Percentiles rank a stretch among this genome's conserved stretches.
Conservation (phyloP, 106 monocot genomes). For the Dendrobium catenatum region DNA sequence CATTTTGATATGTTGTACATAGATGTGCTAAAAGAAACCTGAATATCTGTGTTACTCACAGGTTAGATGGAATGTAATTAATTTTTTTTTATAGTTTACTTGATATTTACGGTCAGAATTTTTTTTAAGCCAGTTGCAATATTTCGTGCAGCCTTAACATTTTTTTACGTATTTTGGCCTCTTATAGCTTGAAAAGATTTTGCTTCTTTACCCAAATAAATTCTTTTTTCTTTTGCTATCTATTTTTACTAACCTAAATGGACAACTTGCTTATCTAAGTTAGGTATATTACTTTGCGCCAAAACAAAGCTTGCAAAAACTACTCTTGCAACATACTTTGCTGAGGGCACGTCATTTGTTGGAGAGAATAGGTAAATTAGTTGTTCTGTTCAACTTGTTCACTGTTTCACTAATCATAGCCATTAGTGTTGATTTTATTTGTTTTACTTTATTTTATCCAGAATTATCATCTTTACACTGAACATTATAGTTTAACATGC, state of each 20-base stretch:
- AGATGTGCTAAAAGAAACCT: too few relatives aligned
- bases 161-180: neutral
- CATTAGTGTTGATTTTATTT: neutral
- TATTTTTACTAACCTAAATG: neutral
- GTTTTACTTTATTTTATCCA: neutral
- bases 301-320: conserved; percentile 81
- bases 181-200: neutral
- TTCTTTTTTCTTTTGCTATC: neutral
- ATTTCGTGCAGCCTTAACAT: neutral
- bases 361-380: conserved; percentile 30
- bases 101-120: neutral
- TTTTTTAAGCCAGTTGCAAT: neutral
- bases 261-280: neutral
- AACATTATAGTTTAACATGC: neutral
- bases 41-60: too few relatives aligned
- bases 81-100: neutral
- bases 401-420: neutral
- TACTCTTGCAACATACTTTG: conserved; percentile 68
- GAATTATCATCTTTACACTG: neutral
- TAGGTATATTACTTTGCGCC: conserved; percentile 88
- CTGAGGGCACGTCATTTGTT: conserved; percentile 46
- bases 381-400: neutral
- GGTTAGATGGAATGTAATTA: too few relatives aligned
- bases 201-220: conserved; percentile 1
- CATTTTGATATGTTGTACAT: too few relatives aligned